Evolutionary conservation across 2,329 filamentous ascomycete species (phyloP), one percentile per base, ranked within the genome.

Genomic region (Xylariaceae sp.): DNA sequence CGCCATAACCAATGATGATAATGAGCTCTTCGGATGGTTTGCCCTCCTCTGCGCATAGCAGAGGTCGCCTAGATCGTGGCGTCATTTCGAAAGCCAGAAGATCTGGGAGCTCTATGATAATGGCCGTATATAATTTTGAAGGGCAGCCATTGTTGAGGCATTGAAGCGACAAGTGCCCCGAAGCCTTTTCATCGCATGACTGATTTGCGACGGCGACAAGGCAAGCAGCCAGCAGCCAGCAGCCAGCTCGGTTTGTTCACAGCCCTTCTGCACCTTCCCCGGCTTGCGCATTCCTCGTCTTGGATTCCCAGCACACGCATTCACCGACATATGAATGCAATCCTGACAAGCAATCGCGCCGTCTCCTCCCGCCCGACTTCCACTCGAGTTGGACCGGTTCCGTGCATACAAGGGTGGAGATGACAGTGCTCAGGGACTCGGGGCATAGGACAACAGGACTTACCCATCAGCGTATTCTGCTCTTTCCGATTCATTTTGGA

Each of bases 381-480:
- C 49, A 35, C 10, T 15, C 10, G 11, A 35, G 23, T n/a, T 5
- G 7, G 18, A 51, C 10, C 23, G 5, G 13, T 50, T 11, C 45
- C 6, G n/a, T 15, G 30, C 15, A 30, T 34, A 35, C 49, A 35
- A 35, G 49, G 49, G 23, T 4, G 37, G 10, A 18, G 7, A 39
- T 15, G 48, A 3, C 18, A 18, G 18, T 55, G 18, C n/a, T 51
- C 48, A 30, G 9, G 23, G 41, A 34, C 18, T 6, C 9, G 59
- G 55, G 11, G 48, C 23, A 34, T 17, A 39, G 17, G 34, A 65
- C 67, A 13, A 4, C 13, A 45, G 9, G 41, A 45, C 41, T 66
- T 67, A 71, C 69, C 69, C 60, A 69, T 55, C n/a, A 71, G 60
- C 18, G 54, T 69, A 10, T 65, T 65, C 49, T 65, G 63, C n/a